Evolutionary conservation across 1,284 basidiomycete genomes (phyloP), one percentile per base, ranked within the genome.

Genomic region (Fomitopsis betulina): DNA sequence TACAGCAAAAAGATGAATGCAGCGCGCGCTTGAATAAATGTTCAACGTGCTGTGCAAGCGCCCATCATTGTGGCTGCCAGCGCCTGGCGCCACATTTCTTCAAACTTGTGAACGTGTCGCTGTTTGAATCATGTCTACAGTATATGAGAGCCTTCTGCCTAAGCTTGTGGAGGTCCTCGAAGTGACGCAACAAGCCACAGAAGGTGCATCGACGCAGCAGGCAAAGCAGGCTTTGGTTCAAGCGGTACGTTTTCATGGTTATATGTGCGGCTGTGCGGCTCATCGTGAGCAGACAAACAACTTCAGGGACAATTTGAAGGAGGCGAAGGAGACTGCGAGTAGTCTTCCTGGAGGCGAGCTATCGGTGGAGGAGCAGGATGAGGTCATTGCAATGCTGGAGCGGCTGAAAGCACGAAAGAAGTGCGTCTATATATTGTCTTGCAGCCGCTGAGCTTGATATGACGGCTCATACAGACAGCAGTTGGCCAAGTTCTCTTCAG

Each of bases 311-410:
- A 68, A 79, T 10, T 63, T 89, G 49, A 68, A 68, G 17, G 78
- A 80, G 49, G 87, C 86, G 0, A 86, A 80, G 65, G 81, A 86
- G 5, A 71, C 81, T 43, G 83, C 85, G 0, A 67, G 64, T 9
- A 71, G 74, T 27, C 73, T 90, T 5, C 83, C 85, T 0, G 87
- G 87, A 4, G 87, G 87, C 9, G 87, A 89, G 64, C 70, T 89
- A 53, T 71, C 79, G 40, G 78, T 83, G 52, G 74, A 80, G 47
- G 84, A 89, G 54, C 87, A 90, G 63, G 80, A 85, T 60, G 81
- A 85, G 42, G 76, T 89, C 3, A 83, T 89, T 51, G 71, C 71
- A 40, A 85, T 89, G 83, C 71, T 90, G 15, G 80, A 83, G 63
- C 74, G 71, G 27, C 62, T 89, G 56, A 77, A 79, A 61, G 78